Evolutionary conservation across 2,329 filamentous ascomycete species (phyloP), one percentile per base, ranked within the genome.

Genomic region (Ophiostoma triangulosporum): DNA sequence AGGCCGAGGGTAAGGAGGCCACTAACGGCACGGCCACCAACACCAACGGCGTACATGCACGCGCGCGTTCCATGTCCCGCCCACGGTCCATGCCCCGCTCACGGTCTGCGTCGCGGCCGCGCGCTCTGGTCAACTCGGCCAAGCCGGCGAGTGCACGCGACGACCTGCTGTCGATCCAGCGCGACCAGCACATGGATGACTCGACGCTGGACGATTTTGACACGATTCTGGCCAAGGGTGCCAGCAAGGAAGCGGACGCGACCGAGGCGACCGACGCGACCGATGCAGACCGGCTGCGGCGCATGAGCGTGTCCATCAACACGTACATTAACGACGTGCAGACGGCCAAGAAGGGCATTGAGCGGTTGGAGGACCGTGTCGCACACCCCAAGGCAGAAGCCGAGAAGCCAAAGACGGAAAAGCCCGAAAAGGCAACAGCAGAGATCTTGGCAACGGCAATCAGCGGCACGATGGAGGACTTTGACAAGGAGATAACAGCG

Each of bases 191-290:
- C 52, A 73, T 80, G 26, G 77, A 81, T 17, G 78, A 81, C 59
- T 78, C 75, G 1, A 80, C 77, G 0, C 63, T 80, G n/a, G 77
- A 81, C 48, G 75, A 80, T 56, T 66, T 80, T 29, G 75, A 75
- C 54, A 72, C 75, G 27, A 65, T 80, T 36, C 61, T 79, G 26
- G 62, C 32, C 11, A 33, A 43, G 6, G 5, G 26, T 9, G 8
- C 20, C 27, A 50, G 17, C 4, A 33, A 32, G 24, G 17, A 27
- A 27, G 14, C 50, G 5, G 38, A 15, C 1, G 17, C 24, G 6
- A n/a, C 6, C 3, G 33, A 61, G 24, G 62, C 64, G 48, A 58
- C 62, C 4, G 57, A 64, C 54, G 52, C 62, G 48, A 60, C 64
- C 35, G 59, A 64, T 12, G 60, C 62, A 27, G 60, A 62, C 32